Conservation (phyloP, 2,329 filamentous ascomycete species). For the Volutella citrinella region DNA sequence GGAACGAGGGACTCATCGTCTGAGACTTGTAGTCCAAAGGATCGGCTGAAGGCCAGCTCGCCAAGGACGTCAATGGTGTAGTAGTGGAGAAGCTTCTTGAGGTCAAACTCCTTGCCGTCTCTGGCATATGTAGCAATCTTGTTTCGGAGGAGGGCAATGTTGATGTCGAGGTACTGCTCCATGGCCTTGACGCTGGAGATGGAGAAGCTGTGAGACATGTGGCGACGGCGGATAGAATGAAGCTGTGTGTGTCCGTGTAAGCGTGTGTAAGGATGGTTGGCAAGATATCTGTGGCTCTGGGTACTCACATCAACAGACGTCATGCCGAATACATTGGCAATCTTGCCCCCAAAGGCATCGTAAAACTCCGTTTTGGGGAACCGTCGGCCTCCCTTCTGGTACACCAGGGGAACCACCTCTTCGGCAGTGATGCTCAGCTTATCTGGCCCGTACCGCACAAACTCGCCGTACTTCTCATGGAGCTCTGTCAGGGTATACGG, state of each 20-base stretch:
- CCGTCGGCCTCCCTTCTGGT: slow-evolving; percentile 8
- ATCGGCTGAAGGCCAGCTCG: slow-evolving; percentile 11
- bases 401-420: slow-evolving; percentile 8
- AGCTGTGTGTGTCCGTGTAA: too few relatives aligned
- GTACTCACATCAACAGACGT: slow-evolving; percentile 4
- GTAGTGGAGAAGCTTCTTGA: slow-evolving; percentile 12
- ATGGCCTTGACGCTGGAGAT: slow-evolving; percentile 9
- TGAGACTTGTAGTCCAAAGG: slow-evolving; percentile 7
- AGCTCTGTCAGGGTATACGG: slow-evolving; percentile 11
- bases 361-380: slow-evolving; percentile 14
- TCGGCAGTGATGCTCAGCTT: slow-evolving; percentile 12
- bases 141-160: slow-evolving; percentile 5
- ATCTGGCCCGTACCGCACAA: slow-evolving; percentile 13
- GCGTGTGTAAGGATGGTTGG: too few relatives aligned
- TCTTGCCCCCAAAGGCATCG: slow-evolving; percentile 11
- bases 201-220: slow-evolving; percentile 15
- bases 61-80: slow-evolving; percentile 12
- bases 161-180: slow-evolving; percentile 10
- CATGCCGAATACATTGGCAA: slow-evolving; percentile 14
- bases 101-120: slow-evolving; percentile 4
- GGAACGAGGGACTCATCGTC: slow-evolving; percentile 11
- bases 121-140: slow-evolving; percentile 3
- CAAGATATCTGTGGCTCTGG: too few relatives aligned
- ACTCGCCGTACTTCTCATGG: slow-evolving; percentile 9
- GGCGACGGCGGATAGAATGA: slow-evolving; percentile 11